Evolutionary conservation across 257 asterid species (phyloP).

Genomic region (Solanum pinnatisectum): DNA sequence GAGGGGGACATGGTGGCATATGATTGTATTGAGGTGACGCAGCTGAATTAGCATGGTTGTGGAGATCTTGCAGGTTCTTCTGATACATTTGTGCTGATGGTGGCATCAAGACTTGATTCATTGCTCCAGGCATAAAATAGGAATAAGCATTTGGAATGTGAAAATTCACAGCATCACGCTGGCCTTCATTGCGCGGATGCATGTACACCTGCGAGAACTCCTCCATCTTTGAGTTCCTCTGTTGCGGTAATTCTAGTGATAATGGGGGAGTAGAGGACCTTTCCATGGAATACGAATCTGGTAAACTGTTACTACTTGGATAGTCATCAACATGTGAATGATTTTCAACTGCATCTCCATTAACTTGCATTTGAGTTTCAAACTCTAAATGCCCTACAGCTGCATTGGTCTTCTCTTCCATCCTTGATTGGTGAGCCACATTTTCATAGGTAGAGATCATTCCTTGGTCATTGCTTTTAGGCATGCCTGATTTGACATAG

Average conservation of each 20-base stretch:
- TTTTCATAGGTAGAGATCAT: constrained; percentile 18
- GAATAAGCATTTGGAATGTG: constrained; percentile 47
- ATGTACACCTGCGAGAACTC: constrained; percentile 34
- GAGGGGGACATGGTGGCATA: constrained; percentile 47
- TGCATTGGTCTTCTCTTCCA: constrained; percentile 14
- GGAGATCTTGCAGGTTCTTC: constrained; percentile 36
- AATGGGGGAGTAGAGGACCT: constrained; percentile 46
- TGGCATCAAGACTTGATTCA: constrained; percentile 53
- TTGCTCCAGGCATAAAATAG: constrained; percentile 54
- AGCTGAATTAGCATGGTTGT: constrained; percentile 37
- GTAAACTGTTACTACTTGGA: constrained; percentile 37
- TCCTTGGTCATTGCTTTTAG: constrained; percentile 31
- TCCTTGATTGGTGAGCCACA: constrained; percentile 15
- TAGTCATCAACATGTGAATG: constrained; percentile 31
- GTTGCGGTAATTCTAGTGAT: constrained; percentile 43
- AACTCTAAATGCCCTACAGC: constrained; percentile 18
- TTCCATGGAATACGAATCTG: constrained; percentile 35
- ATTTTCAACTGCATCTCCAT: constrained; percentile 16
- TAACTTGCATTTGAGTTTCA: constrained; percentile 18
- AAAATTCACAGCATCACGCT: constrained; percentile 28
- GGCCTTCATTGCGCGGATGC: constrained; percentile 31
- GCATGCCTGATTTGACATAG: constrained; percentile 63
- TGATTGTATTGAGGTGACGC: constrained; percentile 56
- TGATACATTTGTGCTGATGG: constrained; percentile 37
- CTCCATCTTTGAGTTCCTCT: constrained; percentile 28